A percentile compares a stretch with the other conserved stretches of the same genome.
phyloP scores from a whole-genome alignment of 2,329 filamentous ascomycete genomes.

The Exophiala aquamarina region DNA sequence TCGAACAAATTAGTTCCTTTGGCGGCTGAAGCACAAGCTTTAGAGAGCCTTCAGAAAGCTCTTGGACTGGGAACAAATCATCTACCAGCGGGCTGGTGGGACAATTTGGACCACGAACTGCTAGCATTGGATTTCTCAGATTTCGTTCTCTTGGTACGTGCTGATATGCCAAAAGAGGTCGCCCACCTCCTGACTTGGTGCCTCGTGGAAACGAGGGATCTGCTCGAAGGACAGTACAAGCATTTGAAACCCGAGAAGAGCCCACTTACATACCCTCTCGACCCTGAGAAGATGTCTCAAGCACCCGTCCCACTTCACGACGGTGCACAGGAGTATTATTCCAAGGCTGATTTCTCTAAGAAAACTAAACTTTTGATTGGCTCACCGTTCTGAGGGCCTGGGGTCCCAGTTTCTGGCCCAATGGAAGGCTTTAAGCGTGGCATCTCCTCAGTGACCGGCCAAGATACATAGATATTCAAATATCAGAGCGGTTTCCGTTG shows the following conservation, averaged over 20 bases:
- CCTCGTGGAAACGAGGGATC: constrained; percentile 15
- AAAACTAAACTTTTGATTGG: not conserved
- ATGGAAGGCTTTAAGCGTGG: too few relatives aligned
- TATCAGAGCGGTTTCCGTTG: too few relatives aligned
- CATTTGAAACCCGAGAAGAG: constrained; percentile 13
- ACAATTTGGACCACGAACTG: constrained; percentile 7
- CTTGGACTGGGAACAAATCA: constrained; percentile 9
- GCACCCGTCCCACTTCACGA: constrained; percentile 11
- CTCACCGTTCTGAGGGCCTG: constrained; percentile 2
- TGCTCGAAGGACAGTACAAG: constrained; percentile 16
- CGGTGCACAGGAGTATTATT: constrained; percentile 13
- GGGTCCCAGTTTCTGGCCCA: too few relatives aligned
- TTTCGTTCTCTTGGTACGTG: constrained; percentile 14
- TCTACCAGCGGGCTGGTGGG: constrained; percentile 13
- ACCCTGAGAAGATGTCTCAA: constrained; percentile 11
- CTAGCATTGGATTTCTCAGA: constrained; percentile 17
- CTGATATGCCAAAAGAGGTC: constrained; percentile 16
- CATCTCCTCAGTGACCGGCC: too few relatives aligned
- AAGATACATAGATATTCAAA: too few relatives aligned
- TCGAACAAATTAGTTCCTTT: constrained; percentile 4
- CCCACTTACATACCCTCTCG: constrained; percentile 14
- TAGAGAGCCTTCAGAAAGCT: constrained; percentile 4
- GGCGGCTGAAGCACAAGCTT: constrained; percentile 7
- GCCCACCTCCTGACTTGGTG: constrained; percentile 16
- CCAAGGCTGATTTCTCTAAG: not conserved